Percentiles rank a stretch among this genome's conserved stretches.
Conservation (phyloP, 768 basidiomycete species). For the Lactarius psammicola region DNA sequence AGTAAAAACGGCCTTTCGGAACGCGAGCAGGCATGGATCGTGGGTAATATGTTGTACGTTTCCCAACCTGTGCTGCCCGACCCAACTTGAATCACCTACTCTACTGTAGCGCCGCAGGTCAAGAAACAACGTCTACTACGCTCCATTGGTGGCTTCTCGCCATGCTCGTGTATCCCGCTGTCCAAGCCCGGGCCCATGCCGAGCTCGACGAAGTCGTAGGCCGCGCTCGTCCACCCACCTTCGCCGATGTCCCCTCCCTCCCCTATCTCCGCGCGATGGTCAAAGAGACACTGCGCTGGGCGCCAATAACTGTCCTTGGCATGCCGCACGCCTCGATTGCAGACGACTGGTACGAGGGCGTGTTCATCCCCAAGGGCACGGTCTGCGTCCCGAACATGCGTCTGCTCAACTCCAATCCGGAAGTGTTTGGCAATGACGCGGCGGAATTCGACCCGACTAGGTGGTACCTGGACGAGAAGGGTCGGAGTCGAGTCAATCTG, state of each 20-base stretch:
- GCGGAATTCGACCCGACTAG: background rate
- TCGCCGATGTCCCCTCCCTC: constrained; percentile 35
- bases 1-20: constrained; percentile 9
- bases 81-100: background rate
- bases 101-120: background rate
- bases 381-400: background rate
- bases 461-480: constrained; percentile 6
- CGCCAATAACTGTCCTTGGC: constrained; percentile 31
- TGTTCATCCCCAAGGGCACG: background rate
- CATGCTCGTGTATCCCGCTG: constrained; percentile 41
- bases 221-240: constrained; percentile 38
- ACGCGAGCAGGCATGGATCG: constrained; percentile 24
- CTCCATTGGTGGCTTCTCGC: constrained; percentile 41
- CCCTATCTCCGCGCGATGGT: constrained; percentile 41
- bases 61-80: background rate
- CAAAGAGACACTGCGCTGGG: constrained; percentile 36
- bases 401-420: background rate
- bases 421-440: background rate
- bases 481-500: background rate
- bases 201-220: constrained; percentile 44
- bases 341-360: constrained; percentile 1
- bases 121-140: constrained; percentile 23
- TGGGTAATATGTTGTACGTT: constrained; percentile 25
- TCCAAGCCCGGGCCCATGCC: constrained; percentile 39
- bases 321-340: background rate